Base-by-base conservation (phyloP, 2,329 filamentous ascomycete species). In the Penicillium sp. region DNA sequence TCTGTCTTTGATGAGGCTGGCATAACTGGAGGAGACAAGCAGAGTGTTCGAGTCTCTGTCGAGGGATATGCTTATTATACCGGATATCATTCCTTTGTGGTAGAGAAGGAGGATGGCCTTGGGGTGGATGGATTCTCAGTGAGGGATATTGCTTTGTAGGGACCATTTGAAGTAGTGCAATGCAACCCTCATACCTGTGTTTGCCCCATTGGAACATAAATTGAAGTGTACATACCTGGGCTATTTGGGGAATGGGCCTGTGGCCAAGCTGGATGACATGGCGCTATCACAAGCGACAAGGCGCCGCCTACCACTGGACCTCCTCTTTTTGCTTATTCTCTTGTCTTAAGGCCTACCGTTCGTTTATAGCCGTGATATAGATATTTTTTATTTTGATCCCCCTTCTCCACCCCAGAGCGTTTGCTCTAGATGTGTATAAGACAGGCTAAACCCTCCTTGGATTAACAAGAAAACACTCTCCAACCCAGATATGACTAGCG, bases 21-120 rank as follows among this genome's bases (percentile, higher is more conserved):
- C 11, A n/a, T 10, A 50, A 17, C n/a, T 31, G n/a, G 53, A n/a
- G 40, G 11, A 8, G 33, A 38, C 1, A 31, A 46, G n/a, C 38
- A 12, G 40, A 51, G 38, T n/a, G 50, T 53, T 14, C 38, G 40
- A 22, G 53, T 55, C 9, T 16, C 43, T 14, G 57, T 61, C 3
- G 53, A 58, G 14, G 59, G 57, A n/a, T 50, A 56, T 45, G 59
- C 40, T 1, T 60, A 57, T 50, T 61, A 63, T 51, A 60, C 57
- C 0, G 61, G 59, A 19, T 50, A 56, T 30, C 53, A 57, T 22
- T 38, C 46, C 7, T 61, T 63, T 17, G 47, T 58, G 6, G 46
- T 61, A 17, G 60, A 61, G 19, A 44, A 47, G 12, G 55, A 55
- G 19, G 59, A 61, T 35, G 53, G 59, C 1, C 50, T 61, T 8